Conservation (phyloP, 2,329 filamentous ascomycete genomes). For the Trichophyton verrucosum region DNA sequence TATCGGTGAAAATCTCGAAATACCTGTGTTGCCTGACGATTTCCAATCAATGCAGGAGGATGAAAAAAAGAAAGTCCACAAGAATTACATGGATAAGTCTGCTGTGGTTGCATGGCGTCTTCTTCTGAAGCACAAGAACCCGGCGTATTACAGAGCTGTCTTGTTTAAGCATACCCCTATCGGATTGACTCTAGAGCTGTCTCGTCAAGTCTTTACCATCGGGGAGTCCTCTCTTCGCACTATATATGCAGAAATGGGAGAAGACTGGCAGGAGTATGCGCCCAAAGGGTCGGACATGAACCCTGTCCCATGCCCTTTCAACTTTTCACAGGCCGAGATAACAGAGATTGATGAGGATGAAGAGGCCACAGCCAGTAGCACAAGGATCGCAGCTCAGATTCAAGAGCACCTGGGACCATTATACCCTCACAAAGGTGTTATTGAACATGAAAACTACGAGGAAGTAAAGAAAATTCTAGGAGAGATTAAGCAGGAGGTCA, state of each 20-base stretch:
- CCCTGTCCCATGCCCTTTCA: constrained; percentile 1
- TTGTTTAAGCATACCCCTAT: constrained; percentile 10
- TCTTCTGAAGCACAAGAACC: constrained; percentile 10
- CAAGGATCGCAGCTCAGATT: constrained; percentile 5
- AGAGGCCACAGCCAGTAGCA: constrained; percentile 4
- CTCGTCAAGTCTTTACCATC: constrained; percentile 18
- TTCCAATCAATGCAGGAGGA: constrained; percentile 7
- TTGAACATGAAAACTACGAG: constrained; percentile 7
- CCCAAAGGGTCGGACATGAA: background rate
- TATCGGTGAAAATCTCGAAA: constrained; percentile 2
- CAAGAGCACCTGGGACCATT: constrained; percentile 1
- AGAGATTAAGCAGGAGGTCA: constrained; percentile 7
- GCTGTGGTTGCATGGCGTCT: constrained; percentile 9
- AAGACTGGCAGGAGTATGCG: constrained; percentile 1
- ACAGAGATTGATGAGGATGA: constrained; percentile 5
- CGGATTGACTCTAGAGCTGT: constrained; percentile 21
- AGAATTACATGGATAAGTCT: constrained; percentile 15
- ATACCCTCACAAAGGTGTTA: constrained; percentile 9
- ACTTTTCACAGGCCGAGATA: background rate
- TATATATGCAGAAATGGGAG: constrained; percentile 9
- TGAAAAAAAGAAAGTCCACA: constrained; percentile 16
- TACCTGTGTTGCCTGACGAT: constrained; percentile 14
- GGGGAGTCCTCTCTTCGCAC: constrained; percentile 20
- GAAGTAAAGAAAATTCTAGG: constrained; percentile 5
- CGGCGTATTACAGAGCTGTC: constrained; percentile 6